phyloP scores from a whole-genome alignment of 2,329 filamentous ascomycete genomes.

The Alternaria atra region DNA sequence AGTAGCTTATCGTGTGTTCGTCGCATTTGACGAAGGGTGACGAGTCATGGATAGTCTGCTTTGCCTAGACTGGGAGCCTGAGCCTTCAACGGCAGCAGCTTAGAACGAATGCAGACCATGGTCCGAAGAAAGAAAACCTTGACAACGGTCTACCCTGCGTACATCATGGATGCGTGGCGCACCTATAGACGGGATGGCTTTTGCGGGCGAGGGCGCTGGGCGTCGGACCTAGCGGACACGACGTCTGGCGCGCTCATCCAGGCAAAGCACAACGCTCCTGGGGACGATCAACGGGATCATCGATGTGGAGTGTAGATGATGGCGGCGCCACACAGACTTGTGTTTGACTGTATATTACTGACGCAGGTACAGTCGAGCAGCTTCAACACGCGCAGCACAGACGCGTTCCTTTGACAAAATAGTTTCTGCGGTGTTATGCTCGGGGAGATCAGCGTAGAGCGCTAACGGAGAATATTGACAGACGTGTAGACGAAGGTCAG shows the following conservation, averaged over 20 bases:
- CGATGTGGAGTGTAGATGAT: slow-evolving; percentile 33
- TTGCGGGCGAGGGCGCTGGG: slow-evolving; percentile 44
- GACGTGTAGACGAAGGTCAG: slow-evolving; percentile 16
- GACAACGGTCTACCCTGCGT: slow-evolving; percentile 37
- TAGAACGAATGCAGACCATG: slow-evolving; percentile 20
- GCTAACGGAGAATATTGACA: slow-evolving; percentile 17
- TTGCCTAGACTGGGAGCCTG: slow-evolving; percentile 13
- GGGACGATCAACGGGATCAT: slow-evolving; percentile 42
- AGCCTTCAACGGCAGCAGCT: slow-evolving; percentile 23
- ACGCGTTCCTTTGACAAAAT: slow-evolving; percentile 16
- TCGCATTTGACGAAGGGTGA: slow-evolving; percentile 11
- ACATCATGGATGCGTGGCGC: slow-evolving; percentile 37
- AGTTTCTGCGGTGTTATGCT: slow-evolving; percentile 20
- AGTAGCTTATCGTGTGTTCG: slow-evolving; percentile 14
- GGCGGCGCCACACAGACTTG: slow-evolving; percentile 41
- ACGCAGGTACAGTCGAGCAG: slow-evolving; percentile 43
- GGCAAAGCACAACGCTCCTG: slow-evolving; percentile 39
- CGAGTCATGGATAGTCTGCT: slow-evolving; percentile 17
- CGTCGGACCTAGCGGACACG: slow-evolving; percentile 43
- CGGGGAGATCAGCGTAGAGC: slow-evolving; percentile 12
- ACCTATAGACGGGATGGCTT: slow-evolving; percentile 48
- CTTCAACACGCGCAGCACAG: slow-evolving; percentile 6
- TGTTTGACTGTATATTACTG: slow-evolving; percentile 30
- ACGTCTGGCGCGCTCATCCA: slow-evolving; percentile 37
- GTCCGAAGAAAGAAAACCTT: slow-evolving; percentile 14